Evolutionary conservation across 768 basidiomycete species (phyloP).

Genomic region (Mycena belliarum): DNA sequence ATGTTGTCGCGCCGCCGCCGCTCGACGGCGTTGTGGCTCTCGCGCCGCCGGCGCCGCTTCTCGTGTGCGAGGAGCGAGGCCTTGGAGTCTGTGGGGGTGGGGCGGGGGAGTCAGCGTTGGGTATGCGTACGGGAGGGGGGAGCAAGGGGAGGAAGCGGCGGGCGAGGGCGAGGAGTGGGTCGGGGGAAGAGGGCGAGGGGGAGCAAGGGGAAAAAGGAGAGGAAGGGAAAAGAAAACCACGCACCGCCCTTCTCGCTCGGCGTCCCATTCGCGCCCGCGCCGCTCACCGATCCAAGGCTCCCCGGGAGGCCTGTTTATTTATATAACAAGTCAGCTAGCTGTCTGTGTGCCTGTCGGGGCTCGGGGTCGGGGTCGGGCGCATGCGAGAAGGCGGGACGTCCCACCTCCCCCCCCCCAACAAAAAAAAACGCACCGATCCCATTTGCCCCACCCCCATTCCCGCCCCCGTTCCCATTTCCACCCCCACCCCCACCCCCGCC

Average conservation of each 20-base stretch:
- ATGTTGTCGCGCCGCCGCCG: conserved; percentile 87
- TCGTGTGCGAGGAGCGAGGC: conserved; percentile 71
- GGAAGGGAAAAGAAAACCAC: not conserved
- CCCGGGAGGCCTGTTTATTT: no score
- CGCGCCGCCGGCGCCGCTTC: conserved; percentile 77
- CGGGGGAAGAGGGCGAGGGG: not conserved
- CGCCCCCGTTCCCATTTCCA: not conserved
- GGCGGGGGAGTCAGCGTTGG: not conserved
- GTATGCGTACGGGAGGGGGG: not conserved
- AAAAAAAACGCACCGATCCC: no score
- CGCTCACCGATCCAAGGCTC: not conserved
- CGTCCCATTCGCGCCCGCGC: not conserved
- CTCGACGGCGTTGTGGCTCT: conserved; percentile 93
- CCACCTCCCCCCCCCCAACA: no score
- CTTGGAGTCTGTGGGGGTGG: conserved; percentile 36
- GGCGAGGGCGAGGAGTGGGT: not conserved
- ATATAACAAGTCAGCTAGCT: no score
- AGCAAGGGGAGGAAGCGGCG: not conserved
- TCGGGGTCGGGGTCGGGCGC: no score
- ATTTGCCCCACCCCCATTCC: not conserved
- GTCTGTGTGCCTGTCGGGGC: no score
- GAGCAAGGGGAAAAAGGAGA: not conserved
- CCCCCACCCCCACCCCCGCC: no score
- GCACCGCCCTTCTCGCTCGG: conserved; percentile 11
- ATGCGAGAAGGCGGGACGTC: no score